A percentile compares a stretch with the other conserved stretches of the same genome.
Conservation (phyloP, 805 yeast genomes). For the Isabelozyma pseudorhagii region DNA sequence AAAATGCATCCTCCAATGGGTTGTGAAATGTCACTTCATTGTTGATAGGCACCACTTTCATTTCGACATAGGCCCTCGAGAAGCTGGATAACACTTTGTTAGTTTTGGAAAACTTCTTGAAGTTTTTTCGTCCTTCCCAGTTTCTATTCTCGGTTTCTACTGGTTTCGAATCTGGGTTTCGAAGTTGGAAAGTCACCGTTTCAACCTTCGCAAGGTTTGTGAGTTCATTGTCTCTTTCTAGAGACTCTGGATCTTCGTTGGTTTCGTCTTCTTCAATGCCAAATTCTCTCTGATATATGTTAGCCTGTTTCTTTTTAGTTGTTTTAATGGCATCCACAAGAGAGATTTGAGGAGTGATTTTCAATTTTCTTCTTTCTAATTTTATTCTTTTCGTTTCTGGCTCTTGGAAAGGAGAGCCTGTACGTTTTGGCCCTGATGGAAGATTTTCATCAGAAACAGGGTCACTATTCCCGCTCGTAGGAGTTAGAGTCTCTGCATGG, state of each 20-base stretch:
- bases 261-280: constrained; percentile 15
- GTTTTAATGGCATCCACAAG: constrained; percentile 27
- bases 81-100: constrained; percentile 13
- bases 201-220: constrained; percentile 30
- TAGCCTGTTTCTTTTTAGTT: constrained; percentile 20
- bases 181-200: constrained; percentile 16
- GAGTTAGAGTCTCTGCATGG: too few relatives aligned
- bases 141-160: neutral
- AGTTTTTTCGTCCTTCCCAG: constrained; percentile 20
- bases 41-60: constrained; percentile 6
- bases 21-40: constrained; percentile 1
- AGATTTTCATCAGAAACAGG: too few relatives aligned
- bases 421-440: too few relatives aligned
- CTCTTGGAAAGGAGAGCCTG: neutral
- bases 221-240: constrained; percentile 8
- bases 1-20: neutral
- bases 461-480: too few relatives aligned
- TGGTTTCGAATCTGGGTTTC: constrained; percentile 5
- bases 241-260: constrained; percentile 4
- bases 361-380: constrained; percentile 1
- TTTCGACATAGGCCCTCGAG: constrained; percentile 16
- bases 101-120: constrained; percentile 28
- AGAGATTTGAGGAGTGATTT: constrained; percentile 13
- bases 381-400: constrained; percentile 4
- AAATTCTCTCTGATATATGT: constrained; percentile 18